Conservation (phyloP, 2,329 filamentous ascomycete genomes). For the Plenodomus biglobosus region DNA sequence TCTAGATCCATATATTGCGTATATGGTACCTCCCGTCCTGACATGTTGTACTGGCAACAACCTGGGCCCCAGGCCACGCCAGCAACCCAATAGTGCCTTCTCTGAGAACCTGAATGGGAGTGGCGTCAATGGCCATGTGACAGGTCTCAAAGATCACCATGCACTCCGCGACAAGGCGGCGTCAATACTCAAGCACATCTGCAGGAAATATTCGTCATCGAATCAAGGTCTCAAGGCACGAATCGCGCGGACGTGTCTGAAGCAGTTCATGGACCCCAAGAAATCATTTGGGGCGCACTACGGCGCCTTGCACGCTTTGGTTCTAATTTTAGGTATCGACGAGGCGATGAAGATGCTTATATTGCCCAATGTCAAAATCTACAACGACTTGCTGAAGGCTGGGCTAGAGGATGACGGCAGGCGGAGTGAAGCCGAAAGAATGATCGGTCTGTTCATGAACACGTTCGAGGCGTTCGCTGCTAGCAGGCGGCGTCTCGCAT, state of each 20-base stretch:
- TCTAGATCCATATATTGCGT: conserved; percentile 67
- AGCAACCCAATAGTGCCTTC: conserved; percentile 52
- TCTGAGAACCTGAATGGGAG: conserved; percentile 50
- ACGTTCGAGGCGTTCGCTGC: conserved; percentile 58
- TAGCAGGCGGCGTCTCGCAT: conserved; percentile 24
- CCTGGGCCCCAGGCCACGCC: conserved; percentile 62
- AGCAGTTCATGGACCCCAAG: conserved; percentile 84
- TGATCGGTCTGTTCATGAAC: conserved; percentile 59
- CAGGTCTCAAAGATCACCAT: conserved; percentile 61
- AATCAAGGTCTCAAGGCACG: conserved; percentile 84
- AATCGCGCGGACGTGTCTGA: conserved; percentile 88
- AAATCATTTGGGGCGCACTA: conserved; percentile 85
- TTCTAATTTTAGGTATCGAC: conserved; percentile 71
- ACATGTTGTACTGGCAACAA: conserved; percentile 88
- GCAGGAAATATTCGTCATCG: conserved; percentile 75
- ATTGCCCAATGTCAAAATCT: conserved; percentile 66
- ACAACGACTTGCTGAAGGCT: conserved; percentile 59
- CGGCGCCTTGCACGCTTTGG: conserved; percentile 79
- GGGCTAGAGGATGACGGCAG: conserved; percentile 53
- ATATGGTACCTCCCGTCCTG: conserved; percentile 80
- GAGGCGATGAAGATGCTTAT: conserved; percentile 64
- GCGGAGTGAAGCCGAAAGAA: conserved; percentile 61
- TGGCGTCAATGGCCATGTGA: conserved; percentile 27
- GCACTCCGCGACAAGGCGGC: conserved; percentile 82
- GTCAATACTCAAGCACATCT: conserved; percentile 76